These are phyloP conservation scores for Penicillium sp. DNA, from an alignment of 2,329 filamentous ascomycete species.

Conservation along the genomic window DNA sequence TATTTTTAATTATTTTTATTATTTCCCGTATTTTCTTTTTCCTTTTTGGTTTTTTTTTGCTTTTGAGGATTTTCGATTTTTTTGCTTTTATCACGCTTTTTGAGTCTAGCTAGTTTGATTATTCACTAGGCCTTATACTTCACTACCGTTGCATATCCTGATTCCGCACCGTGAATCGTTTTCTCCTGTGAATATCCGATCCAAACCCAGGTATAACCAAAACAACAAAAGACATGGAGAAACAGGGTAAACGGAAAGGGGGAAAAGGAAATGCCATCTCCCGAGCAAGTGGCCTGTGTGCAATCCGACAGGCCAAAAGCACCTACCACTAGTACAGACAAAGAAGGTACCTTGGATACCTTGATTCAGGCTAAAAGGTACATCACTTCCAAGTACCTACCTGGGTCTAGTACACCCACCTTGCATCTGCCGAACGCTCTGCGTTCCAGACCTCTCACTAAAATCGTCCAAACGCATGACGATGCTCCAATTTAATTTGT, in stretches of 20 bases:
- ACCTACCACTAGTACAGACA: neutral
- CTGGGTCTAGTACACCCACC: slow-evolving; percentile 9
- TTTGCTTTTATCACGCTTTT: neutral
- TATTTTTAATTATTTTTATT: slow-evolving; percentile 1
- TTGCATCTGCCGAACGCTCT: slow-evolving; percentile 21
- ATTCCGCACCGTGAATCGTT: neutral
- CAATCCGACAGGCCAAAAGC: neutral
- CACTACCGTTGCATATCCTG: slow-evolving; percentile 3
- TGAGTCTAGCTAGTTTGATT: neutral
- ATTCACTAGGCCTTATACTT: slow-evolving; percentile 2
- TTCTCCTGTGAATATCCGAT: neutral
- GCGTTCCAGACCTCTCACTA: slow-evolving; percentile 20
- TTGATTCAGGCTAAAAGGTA: neutral
- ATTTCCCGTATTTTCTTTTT: neutral
- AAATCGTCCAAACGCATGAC: neutral
- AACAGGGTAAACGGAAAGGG: neutral
- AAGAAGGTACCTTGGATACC: neutral
- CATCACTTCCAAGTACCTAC: neutral
- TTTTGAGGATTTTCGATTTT: neutral
- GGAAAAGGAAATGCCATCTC: neutral
- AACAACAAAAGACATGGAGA: neutral
- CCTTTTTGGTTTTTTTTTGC: neutral
- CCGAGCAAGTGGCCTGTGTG: neutral
- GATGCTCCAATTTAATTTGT: slow-evolving; percentile 13
- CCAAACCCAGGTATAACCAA: neutral